Evolutionary conservation across 176 grass and related monocot species (phyloP).

Genomic region (Hordeum vulgare): MorexV3_pseudomolecules_assembly NC_058524.1:177307476-177307975

Average conservation of each 20-base stretch:
- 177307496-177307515: neutral
- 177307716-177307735: constrained; percentile 23
- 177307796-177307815: constrained; percentile 67
- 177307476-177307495: neutral
- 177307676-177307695: constrained; percentile 55
- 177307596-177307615: constrained; percentile 7
- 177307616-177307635: constrained; percentile 84
- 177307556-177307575: neutral
- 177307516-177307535: neutral
- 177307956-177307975: constrained; percentile 76
- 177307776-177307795: constrained; percentile 83
- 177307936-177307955: constrained; percentile 74
- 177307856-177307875: constrained; percentile 42
- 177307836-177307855: constrained; percentile 81
- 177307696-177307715: constrained; percentile 27
- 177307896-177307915: constrained; percentile 27
- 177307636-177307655: constrained; percentile 89
- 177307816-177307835: constrained; percentile 65
- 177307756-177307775: constrained; percentile 65
- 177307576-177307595: neutral
- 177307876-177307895: constrained; percentile 48
- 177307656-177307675: constrained; percentile 57
- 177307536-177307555: neutral
- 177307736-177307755: constrained; percentile 63
- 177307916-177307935: constrained; percentile 43